Conservation (phyloP, 352 stramenopile genomes). For the Aphanomyces euteiches region DNA sequence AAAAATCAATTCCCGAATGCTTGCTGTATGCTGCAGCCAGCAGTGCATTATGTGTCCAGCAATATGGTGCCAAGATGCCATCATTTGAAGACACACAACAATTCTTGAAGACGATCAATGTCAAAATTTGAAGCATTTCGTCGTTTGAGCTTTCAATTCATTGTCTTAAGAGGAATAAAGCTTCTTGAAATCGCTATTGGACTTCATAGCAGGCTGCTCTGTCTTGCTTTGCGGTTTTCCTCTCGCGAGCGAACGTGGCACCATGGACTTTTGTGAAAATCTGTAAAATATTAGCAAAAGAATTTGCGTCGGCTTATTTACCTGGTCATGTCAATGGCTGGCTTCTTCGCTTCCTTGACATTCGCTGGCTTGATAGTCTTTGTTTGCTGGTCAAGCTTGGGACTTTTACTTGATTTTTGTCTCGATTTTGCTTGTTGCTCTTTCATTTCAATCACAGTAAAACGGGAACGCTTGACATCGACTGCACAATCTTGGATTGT, state of each 20-base stretch:
- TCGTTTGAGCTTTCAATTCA: not conserved
- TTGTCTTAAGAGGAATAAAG: slow-evolving; percentile 9
- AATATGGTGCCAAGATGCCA: slow-evolving; percentile 42
- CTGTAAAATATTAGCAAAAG: no score
- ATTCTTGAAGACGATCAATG: not conserved
- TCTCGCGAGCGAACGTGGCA: not conserved
- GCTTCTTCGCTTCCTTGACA: no score
- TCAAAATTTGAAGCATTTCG: not conserved
- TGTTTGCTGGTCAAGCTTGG: no score
- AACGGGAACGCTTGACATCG: slow-evolving; percentile 7
- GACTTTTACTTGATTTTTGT: not conserved
- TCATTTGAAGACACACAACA: not conserved
- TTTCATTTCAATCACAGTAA: slow-evolving; percentile 22
- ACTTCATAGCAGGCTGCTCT: slow-evolving; percentile 8
- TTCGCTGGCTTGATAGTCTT: no score
- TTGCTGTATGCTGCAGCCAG: slow-evolving; percentile 55
- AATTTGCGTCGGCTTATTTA: no score
- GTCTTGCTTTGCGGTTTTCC: not conserved
- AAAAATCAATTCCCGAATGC: slow-evolving; percentile 44
- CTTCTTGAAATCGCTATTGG: slow-evolving; percentile 25
- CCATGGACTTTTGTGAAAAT: not conserved
- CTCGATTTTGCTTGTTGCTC: slow-evolving; percentile 16
- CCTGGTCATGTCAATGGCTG: no score
- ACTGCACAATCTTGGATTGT: not conserved
- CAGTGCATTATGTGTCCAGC: slow-evolving; percentile 64